Evolutionary conservation across 192 early-diverging fungal genomes (phyloP).

Genomic region (Funneliformis geosporum): DNA sequence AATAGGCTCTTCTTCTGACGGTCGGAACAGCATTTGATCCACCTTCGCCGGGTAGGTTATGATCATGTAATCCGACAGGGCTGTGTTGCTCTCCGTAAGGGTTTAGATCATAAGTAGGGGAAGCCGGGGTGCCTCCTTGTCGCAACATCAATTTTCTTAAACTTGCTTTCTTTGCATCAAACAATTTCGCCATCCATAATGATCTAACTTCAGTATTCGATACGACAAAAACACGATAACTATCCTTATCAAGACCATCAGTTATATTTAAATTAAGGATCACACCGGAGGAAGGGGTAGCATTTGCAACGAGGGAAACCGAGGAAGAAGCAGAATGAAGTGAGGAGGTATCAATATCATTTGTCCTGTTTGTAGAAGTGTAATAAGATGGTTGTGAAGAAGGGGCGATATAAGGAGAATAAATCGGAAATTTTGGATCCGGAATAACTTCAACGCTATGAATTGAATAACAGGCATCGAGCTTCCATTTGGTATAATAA

Average conservation of each 20-base stretch:
- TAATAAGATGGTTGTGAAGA: slow-evolving; percentile 22
- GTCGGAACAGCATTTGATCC: not conserved
- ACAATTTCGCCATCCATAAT: slow-evolving; percentile 56
- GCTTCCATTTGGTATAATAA: slow-evolving; percentile 74
- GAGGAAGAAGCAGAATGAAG: slow-evolving; percentile 30
- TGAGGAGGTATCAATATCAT: slow-evolving; percentile 34
- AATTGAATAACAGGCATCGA: slow-evolving; percentile 60
- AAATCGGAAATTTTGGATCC: slow-evolving; percentile 41
- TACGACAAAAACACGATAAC: slow-evolving; percentile 53
- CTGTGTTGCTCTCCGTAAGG: not conserved
- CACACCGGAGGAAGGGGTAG: not conserved
- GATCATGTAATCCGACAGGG: not conserved
- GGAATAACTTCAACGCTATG: slow-evolving; percentile 58
- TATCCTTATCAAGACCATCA: slow-evolving; percentile 19
- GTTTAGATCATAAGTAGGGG: too few relatives aligned
- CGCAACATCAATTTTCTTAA: slow-evolving; percentile 25
- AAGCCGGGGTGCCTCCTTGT: not conserved
- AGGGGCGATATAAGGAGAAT: slow-evolving; percentile 42
- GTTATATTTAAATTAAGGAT: slow-evolving; percentile 19
- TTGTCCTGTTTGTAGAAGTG: not conserved
- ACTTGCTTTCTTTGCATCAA: slow-evolving; percentile 51
- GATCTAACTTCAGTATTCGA: slow-evolving; percentile 51
- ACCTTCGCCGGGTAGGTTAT: too few relatives aligned
- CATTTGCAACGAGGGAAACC: not conserved
- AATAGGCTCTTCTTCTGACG: slow-evolving; percentile 46